Percentiles rank a stretch among this genome's conserved stretches.
These are phyloP conservation scores for Candida gigantensis DNA, from an alignment of 1,139 yeast genomes.

Conservation along the genomic window DNA sequence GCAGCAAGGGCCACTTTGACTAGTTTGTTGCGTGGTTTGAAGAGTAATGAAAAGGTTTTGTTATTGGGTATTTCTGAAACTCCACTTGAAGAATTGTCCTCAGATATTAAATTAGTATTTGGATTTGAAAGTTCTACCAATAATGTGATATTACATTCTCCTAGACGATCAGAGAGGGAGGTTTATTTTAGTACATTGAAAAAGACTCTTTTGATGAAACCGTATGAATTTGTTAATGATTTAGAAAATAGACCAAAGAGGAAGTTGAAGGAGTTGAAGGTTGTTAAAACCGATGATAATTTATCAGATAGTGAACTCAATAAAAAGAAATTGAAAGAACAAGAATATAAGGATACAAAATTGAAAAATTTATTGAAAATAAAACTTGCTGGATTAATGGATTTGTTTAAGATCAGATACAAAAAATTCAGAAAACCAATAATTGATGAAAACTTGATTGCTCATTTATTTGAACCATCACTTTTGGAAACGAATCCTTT, in stretches of 20 bases:
- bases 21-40: slow-evolving; percentile 66
- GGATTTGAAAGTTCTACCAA: slow-evolving; percentile 51
- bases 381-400: slow-evolving; percentile 86
- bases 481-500: slow-evolving; percentile 36
- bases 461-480: slow-evolving; percentile 74
- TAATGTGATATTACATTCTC: slow-evolving; percentile 44
- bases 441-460: slow-evolving; percentile 71
- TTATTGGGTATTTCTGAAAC: slow-evolving; percentile 76
- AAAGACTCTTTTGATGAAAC: slow-evolving; percentile 63
- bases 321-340: slow-evolving; percentile 46
- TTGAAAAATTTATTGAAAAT: slow-evolving; percentile 82
- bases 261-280: slow-evolving; percentile 38
- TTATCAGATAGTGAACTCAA: slow-evolving; percentile 16
- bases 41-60: slow-evolving; percentile 72
- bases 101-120: slow-evolving; percentile 48
- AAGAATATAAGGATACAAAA: slow-evolving; percentile 74
- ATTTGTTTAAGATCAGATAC: slow-evolving; percentile 79
- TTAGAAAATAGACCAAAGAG: slow-evolving; percentile 52
- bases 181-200: slow-evolving; percentile 59
- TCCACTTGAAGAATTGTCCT: slow-evolving; percentile 30
- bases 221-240: slow-evolving; percentile 59
- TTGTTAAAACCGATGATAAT: slow-evolving; percentile 19
- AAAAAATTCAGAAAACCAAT: slow-evolving; percentile 89
- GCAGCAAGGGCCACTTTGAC: slow-evolving; percentile 73
- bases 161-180: slow-evolving; percentile 44